phyloP scores from a whole-genome alignment of 176 grass and related monocot genomes.

The Alloteropsis semialata region DNA sequence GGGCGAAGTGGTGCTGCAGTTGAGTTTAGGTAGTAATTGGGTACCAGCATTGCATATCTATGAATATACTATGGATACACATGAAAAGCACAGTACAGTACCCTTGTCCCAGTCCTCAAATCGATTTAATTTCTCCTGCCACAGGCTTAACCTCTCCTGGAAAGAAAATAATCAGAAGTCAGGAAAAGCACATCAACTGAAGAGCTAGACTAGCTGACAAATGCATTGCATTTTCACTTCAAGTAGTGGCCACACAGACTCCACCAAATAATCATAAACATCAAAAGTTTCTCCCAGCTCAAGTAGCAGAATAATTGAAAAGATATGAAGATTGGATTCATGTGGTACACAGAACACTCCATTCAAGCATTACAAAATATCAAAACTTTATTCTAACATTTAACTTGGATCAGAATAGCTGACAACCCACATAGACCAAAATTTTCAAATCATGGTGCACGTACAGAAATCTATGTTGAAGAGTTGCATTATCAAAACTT shows the following conservation, averaged over 20 bases:
- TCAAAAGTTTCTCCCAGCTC: background rate
- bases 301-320: background rate
- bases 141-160: conserved; percentile 86
- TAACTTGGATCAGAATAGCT: background rate
- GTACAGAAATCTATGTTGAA: background rate
- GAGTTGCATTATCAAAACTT: background rate
- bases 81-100: conserved; percentile 29
- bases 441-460: background rate
- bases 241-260: background rate
- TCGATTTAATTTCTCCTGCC: conserved; percentile 73
- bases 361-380: background rate
- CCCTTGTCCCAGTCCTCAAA: conserved; percentile 78
- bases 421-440: background rate
- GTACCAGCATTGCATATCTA: background rate
- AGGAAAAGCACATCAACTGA: background rate
- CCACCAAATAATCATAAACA: background rate
- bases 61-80: conserved; percentile 1
- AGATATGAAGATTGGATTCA: background rate
- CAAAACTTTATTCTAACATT: background rate
- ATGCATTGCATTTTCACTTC: background rate
- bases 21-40: conserved; percentile 8
- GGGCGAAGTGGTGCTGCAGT: conserved; percentile 75
- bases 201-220: background rate
- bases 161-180: conserved; percentile 17
- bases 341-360: background rate